phyloP scores from a whole-genome alignment of 2,329 filamentous ascomycete genomes.

The Penicillium digitatum region DNA sequence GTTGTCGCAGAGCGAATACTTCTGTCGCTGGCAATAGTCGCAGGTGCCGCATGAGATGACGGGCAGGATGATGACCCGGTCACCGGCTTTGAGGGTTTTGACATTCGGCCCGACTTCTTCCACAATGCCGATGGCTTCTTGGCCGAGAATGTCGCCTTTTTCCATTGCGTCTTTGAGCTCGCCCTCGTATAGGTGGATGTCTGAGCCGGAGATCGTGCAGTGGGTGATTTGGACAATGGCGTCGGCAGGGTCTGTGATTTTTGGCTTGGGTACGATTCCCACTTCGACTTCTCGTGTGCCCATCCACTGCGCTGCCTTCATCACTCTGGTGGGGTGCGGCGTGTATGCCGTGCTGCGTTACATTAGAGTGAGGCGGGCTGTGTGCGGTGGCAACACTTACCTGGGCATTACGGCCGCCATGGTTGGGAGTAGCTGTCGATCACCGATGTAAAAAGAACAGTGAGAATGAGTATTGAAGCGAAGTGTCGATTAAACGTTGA shows the following conservation, averaged over 20 bases:
- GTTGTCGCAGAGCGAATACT: slow-evolving; percentile 32
- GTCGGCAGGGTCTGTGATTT: slow-evolving; percentile 31
- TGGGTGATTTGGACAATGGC: slow-evolving; percentile 35
- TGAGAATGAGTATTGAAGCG: neutral
- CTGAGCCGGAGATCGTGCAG: slow-evolving; percentile 33
- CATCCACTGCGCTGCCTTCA: slow-evolving; percentile 32
- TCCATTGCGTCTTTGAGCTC: slow-evolving; percentile 29
- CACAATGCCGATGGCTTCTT: slow-evolving; percentile 32
- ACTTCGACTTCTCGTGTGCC: slow-evolving; percentile 30
- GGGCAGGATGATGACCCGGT: slow-evolving; percentile 32
- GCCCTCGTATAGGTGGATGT: slow-evolving; percentile 33
- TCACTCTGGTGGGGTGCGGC: slow-evolving; percentile 27
- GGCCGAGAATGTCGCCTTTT: slow-evolving; percentile 29
- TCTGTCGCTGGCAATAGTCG: slow-evolving; percentile 28
- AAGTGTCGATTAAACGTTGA: neutral
- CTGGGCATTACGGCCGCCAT: slow-evolving; percentile 9
- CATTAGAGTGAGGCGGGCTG: neutral
- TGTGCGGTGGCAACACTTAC: neutral
- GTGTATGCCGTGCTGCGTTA: slow-evolving; percentile 21
- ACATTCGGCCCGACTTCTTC: slow-evolving; percentile 27
- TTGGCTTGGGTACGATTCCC: slow-evolving; percentile 33
- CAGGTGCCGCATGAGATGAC: slow-evolving; percentile 32
- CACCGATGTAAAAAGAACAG: neutral
- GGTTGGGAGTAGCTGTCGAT: slow-evolving; percentile 7
- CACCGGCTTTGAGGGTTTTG: slow-evolving; percentile 20